phyloP scores from a whole-genome alignment of 2,329 filamentous ascomycete genomes.

The Chaetomium strumarium region DNA sequence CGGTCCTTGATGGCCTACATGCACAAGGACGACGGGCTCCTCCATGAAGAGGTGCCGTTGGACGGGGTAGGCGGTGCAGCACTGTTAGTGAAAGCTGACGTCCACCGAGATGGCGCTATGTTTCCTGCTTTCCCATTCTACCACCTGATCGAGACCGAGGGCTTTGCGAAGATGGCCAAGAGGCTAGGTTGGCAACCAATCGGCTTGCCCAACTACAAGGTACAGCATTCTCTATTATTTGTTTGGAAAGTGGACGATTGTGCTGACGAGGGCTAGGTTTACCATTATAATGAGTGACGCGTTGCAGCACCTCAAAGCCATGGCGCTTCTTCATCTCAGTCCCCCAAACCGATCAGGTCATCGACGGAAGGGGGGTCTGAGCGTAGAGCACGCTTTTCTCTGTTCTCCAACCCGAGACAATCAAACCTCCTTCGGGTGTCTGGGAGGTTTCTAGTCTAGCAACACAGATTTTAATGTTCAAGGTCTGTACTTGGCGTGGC shows the following conservation, averaged over 20 bases:
- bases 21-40: slow-evolving; percentile 51
- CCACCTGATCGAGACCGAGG: slow-evolving; percentile 94
- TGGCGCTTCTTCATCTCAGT: background rate
- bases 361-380: background rate
- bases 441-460: background rate
- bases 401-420: background rate
- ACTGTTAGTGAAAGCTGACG: slow-evolving; percentile 89
- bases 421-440: background rate
- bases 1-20: slow-evolving; percentile 86
- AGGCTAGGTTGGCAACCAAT: slow-evolving; percentile 78
- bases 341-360: background rate
- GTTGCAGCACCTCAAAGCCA: background rate
- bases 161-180: slow-evolving; percentile 95
- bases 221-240: slow-evolving; percentile 37
- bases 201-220: slow-evolving; percentile 96
- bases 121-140: slow-evolving; percentile 97
- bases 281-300: slow-evolving; percentile 78
- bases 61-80: slow-evolving; percentile 94
- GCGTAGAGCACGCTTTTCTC: background rate
- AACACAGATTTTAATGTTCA: background rate
- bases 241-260: background rate
- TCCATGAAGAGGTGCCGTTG: slow-evolving; percentile 61
- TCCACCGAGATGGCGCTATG: slow-evolving; percentile 96
- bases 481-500: background rate
- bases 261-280: slow-evolving; percentile 53